Conservation (phyloP, 495 filamentous ascomycete genomes). For the Penicillium antarcticum region DNA sequence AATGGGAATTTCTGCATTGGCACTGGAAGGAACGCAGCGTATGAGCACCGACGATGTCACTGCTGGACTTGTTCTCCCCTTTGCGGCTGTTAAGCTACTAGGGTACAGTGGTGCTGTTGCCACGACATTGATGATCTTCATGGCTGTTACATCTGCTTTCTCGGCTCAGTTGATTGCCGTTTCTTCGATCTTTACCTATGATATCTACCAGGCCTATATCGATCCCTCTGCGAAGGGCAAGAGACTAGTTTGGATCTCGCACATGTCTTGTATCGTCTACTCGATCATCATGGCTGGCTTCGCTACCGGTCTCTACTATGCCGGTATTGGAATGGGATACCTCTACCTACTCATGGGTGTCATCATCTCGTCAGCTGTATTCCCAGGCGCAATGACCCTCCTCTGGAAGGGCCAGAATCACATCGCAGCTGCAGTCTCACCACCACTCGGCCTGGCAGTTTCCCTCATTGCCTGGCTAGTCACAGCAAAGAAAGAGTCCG, state of each 20-base stretch:
- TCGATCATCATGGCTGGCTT: slow-evolving; percentile 83
- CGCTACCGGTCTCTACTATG: slow-evolving; percentile 74
- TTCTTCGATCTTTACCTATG: slow-evolving; percentile 89
- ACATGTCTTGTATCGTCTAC: slow-evolving; percentile 71
- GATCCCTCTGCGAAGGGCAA: slow-evolving; percentile 63
- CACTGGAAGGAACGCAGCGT: slow-evolving; percentile 69
- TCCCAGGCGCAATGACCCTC: slow-evolving; percentile 77
- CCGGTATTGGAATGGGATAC: slow-evolving; percentile 67
- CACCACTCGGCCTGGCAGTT: slow-evolving; percentile 71
- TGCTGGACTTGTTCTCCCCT: slow-evolving; percentile 84
- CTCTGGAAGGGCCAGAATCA: slow-evolving; percentile 83
- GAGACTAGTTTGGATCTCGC: slow-evolving; percentile 81
- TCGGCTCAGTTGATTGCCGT: slow-evolving; percentile 92
- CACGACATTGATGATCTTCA: slow-evolving; percentile 86
- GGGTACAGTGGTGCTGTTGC: slow-evolving; percentile 84
- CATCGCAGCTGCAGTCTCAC: slow-evolving; percentile 70
- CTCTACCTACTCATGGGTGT: slow-evolving; percentile 90
- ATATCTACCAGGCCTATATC: slow-evolving; percentile 71
- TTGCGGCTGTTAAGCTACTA: slow-evolving; percentile 83
- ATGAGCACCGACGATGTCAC: slow-evolving; percentile 74
- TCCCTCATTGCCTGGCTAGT: slow-evolving; percentile 88
- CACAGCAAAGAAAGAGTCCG: slow-evolving; percentile 75
- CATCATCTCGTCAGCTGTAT: slow-evolving; percentile 81
- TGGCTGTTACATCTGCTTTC: slow-evolving; percentile 90
- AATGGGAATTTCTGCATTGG: slow-evolving; percentile 87